Evolutionary conservation across 1,139 yeast species (phyloP), one percentile per base, ranked within the genome.

Genomic region (Zygoascus sp.): DNA sequence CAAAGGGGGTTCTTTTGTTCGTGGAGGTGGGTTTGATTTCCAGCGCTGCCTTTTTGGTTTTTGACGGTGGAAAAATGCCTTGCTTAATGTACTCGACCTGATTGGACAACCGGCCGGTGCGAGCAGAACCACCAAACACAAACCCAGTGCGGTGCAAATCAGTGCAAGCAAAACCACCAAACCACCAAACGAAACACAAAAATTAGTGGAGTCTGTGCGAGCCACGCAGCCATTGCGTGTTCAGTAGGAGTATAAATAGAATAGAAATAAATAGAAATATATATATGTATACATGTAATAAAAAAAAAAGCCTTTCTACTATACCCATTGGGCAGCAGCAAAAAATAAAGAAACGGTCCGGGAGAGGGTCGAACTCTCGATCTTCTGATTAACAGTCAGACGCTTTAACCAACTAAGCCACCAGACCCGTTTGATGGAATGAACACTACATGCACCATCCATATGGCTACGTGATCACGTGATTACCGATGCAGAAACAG

Each of bases 341-440:
- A 30, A 32, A 39, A 40, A 35, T 22, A 39, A 38, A 41, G 11
- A 43, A 27, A 15, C 52, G 53, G 48, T 49, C 53, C 42, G 52
- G 52, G 53, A 46, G 53, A 50, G 53, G 53, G 50, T 50, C 50
- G 53, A 50, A 50, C 53, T 50, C 53, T 46, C 53, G 53, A 50
- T 50, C 53, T 50, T 50, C 51, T 50, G 53, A 50, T 50, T 50
- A 50, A 50, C 53, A 50, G 53, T 50, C 53, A 51, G 52, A 50
- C 53, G 53, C 53, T 51, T 50, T 50, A 50, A 45, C 53, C 53
- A 50, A 51, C 53, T 50, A 49, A 51, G 53, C 53, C 53, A 50
- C 52, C 45, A 25, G 28, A 25, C 28, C 28, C n/a, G n/a, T 2
- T 25, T 3, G 28, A 25, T 25, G 28, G 3, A 10, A 10, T 3